Conservation (phyloP, 2,329 filamentous ascomycete species). For the Rosellinia necatrix region DNA sequence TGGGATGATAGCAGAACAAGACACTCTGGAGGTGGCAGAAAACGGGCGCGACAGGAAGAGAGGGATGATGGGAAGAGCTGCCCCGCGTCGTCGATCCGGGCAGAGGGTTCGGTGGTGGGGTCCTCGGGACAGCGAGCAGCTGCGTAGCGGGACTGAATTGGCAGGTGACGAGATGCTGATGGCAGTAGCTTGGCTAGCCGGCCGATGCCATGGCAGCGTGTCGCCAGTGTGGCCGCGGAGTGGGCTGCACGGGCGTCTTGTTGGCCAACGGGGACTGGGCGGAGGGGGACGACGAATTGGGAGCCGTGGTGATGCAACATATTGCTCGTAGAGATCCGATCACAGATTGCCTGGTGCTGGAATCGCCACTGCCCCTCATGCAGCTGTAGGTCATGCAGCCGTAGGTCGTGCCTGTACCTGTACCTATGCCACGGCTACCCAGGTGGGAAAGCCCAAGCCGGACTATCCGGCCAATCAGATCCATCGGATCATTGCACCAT, state of each 20-base stretch:
- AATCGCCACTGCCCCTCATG: constrained; percentile 20
- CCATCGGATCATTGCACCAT: constrained; percentile 3
- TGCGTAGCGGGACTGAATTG: constrained; percentile 27
- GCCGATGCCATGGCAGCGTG: neutral
- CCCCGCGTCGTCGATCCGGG: constrained; percentile 10
- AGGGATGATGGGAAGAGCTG: constrained; percentile 14
- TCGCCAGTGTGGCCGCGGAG: neutral
- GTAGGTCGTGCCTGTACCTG: neutral
- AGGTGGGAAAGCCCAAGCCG: constrained; percentile 22
- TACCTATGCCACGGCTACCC: neutral
- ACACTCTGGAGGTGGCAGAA: constrained; percentile 34
- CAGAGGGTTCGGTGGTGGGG: constrained; percentile 18
- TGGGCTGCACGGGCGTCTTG: too few species aligned
- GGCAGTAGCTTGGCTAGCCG: constrained; percentile 8
- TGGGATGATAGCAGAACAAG: constrained; percentile 40
- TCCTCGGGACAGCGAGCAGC: neutral
- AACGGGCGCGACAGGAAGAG: constrained; percentile 28
- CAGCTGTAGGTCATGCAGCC: constrained; percentile 14
- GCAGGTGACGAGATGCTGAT: constrained; percentile 31
- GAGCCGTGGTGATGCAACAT: neutral
- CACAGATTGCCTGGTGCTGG: too few species aligned
- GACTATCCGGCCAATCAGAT: constrained; percentile 20
- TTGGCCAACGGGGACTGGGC: too few species aligned
- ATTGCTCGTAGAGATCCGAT: too few species aligned
- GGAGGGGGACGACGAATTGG: too few species aligned